Percentiles rank a stretch among this genome's conserved stretches.
phyloP scores from a whole-genome alignment of 352 stramenopile species.

The Globisporangium ultimum region DNA sequence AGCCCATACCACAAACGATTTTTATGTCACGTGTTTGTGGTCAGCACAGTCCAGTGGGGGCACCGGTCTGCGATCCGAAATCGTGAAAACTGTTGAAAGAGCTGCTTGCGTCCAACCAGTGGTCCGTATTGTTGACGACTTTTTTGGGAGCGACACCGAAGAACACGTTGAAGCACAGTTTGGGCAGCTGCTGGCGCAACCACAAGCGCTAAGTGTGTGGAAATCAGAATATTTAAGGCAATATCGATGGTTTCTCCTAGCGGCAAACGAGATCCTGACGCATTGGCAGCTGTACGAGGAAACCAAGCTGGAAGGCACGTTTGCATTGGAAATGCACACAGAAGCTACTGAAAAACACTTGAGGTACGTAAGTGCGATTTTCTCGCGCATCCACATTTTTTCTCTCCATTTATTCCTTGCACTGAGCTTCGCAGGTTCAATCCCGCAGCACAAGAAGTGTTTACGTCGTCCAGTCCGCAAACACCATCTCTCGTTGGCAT shows the following conservation, averaged over 20 bases:
- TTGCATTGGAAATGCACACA: constrained; percentile 3
- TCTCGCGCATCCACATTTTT: not conserved
- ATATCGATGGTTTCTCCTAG: not conserved
- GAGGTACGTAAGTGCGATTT: not conserved
- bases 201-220: not conserved
- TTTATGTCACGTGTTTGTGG: not conserved
- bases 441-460: constrained; percentile 1
- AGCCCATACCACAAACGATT: not conserved
- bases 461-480: not conserved
- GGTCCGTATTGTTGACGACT: not conserved
- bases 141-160: not conserved
- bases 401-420: not conserved
- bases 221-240: not conserved
- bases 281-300: constrained; percentile 6
- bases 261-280: not conserved
- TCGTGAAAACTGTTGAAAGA: not conserved
- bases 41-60: not conserved
- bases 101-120: not conserved
- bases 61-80: not conserved
- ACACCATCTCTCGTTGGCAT: constrained; percentile 1
- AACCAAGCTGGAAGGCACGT: constrained; percentile 6
- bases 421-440: constrained; percentile 1
- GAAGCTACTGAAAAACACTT: not conserved
- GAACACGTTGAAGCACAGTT: not conserved
- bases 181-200: not conserved